Base-by-base conservation (phyloP, 2,329 filamentous ascomycete species). In the Monosporascus sp. region DNA sequence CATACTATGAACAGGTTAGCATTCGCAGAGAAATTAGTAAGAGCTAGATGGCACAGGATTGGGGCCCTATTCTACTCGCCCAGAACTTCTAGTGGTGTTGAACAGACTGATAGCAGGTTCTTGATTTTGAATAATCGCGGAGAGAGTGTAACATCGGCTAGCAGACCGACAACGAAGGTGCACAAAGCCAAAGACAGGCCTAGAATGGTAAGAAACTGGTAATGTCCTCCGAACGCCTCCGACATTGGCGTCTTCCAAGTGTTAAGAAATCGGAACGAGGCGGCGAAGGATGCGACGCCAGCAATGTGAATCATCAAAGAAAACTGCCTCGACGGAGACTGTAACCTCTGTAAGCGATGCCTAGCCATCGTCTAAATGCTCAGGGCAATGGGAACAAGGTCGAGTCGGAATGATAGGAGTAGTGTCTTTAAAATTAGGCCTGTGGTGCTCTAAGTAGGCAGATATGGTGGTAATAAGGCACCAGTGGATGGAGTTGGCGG, bases 181-280 rank as follows among this genome's bases (percentile, higher is more conserved):
- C 77, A 60, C 11, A 82, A 76, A 1, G 86, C 79, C 24, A 87
- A 72, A 1, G 77, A 73, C 44, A 91, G 78, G 26, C 86, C 87
- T 54, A 91, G 80, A 64, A 90, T 90, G 59, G 87, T 91, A 34
- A 91, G 77, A 64, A 87, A 90, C 67, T 89, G 85, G 57, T 85
- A 81, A 64, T 88, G 80, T 71, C 86, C 79, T 53, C 87, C 87
- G 61, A 86, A 88, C 1, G 83, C 77, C 0, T 76, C 71, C 49
- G 79, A 79, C 45, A 85, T 77, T 50, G 75, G 69, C 11, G 75
- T 79, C 2, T 81, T 78, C 69, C 76, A 81, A 14, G 62, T 58
- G 17, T 67, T 61, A 2, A 85, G 71, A 60, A 79, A 83, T 54
- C 73, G 68, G 65, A 83, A 85, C 49, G 74, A 82, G 48, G 76